Evolutionary conservation across 371 early-diverging fungal genomes (phyloP).

Genomic region (Zopfochytrium polystomum): DNA sequence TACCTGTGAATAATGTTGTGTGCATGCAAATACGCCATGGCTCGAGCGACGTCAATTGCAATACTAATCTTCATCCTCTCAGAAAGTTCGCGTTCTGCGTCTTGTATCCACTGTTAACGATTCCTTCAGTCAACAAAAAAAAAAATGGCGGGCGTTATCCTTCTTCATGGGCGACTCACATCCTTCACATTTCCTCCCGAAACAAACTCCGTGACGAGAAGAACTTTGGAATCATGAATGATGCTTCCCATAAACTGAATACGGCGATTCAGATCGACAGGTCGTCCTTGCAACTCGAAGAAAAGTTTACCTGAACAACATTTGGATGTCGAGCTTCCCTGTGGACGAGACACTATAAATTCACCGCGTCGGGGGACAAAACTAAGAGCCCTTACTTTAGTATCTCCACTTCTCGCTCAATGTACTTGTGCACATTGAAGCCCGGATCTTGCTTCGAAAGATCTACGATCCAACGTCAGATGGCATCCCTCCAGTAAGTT

Average conservation of each 20-base stretch:
- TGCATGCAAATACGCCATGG: constrained; percentile 57
- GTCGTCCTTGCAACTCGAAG: neutral
- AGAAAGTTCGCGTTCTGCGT: constrained; percentile 36
- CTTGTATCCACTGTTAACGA: constrained; percentile 46
- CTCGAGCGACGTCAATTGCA: constrained; percentile 57
- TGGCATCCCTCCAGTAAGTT: neutral
- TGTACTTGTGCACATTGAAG: constrained; percentile 55
- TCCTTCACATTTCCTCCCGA: constrained; percentile 51
- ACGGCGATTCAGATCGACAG: neutral
- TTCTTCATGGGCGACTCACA: constrained; percentile 25
- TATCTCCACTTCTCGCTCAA: constrained; percentile 55
- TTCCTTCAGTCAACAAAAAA: neutral
- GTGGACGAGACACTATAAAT: neutral
- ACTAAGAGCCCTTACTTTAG: constrained; percentile 31
- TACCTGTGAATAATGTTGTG: constrained; percentile 57
- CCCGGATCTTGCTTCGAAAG: constrained; percentile 31
- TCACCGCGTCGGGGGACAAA: neutral
- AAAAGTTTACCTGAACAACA: constrained; percentile 50
- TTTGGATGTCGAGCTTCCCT: constrained; percentile 55
- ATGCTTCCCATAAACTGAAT: constrained; percentile 55
- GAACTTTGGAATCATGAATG: constrained; percentile 47
- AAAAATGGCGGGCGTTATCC: neutral
- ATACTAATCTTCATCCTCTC: constrained; percentile 52
- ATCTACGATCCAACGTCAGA: constrained; percentile 7
- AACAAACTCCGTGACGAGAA: constrained; percentile 57